phyloP scores from a whole-genome alignment of 768 basidiomycete genomes.

The Russula abietina region DNA sequence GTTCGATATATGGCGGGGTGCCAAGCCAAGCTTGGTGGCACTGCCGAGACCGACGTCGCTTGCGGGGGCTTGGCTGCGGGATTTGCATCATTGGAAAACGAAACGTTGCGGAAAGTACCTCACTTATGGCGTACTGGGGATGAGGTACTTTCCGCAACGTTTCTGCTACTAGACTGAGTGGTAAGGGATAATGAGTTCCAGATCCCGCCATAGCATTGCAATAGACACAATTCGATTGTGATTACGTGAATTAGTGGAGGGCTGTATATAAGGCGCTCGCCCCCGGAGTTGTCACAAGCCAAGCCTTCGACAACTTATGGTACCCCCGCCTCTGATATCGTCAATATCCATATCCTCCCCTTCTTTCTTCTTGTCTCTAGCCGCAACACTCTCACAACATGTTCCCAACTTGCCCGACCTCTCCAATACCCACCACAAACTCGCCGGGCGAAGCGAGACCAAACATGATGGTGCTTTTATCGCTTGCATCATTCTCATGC shows the following conservation, averaged over 20 bases:
- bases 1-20: neutral
- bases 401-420: slow-evolving; percentile 16
- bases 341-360: slow-evolving; percentile 15
- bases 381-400: slow-evolving; percentile 24
- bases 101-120: too few relatives aligned
- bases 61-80: neutral
- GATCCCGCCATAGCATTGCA: neutral
- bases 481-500: slow-evolving; percentile 58
- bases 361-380: slow-evolving; percentile 22
- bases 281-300: neutral
- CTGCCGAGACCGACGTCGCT: neutral
- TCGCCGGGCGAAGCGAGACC: slow-evolving; percentile 32
- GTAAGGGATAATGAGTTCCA: too few relatives aligned
- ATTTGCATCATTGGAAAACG: neutral
- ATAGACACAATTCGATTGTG: neutral
- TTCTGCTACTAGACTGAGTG: neutral
- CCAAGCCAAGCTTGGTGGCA: neutral
- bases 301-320: slow-evolving; percentile 21
- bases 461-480: slow-evolving; percentile 32
- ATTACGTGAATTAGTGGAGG: neutral
- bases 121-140: neutral
- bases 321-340: slow-evolving; percentile 15
- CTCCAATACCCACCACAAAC: slow-evolving; percentile 27
- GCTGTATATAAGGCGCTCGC: slow-evolving; percentile 2
- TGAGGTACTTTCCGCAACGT: neutral